Conservation (phyloP, 768 basidiomycete genomes). For the Hydnum rufescens region DNA sequence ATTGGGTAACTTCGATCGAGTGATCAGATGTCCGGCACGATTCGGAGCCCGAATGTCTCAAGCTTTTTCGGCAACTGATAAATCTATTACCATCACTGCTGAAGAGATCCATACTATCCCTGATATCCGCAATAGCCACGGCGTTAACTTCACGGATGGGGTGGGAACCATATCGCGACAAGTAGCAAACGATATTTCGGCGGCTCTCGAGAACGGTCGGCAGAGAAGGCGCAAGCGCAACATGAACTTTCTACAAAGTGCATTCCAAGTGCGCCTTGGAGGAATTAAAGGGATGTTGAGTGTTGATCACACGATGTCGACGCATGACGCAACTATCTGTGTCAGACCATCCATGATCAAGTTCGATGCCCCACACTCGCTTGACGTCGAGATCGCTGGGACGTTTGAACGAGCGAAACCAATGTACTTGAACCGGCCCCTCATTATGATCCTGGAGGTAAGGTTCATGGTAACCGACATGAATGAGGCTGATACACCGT, state of each 20-base stretch:
- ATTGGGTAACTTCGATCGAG: constrained; percentile 30
- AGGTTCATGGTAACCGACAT: too few species aligned
- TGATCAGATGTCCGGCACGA: constrained; percentile 44
- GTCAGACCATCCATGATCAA: constrained; percentile 49
- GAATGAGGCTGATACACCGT: constrained; percentile 11
- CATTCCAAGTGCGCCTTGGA: constrained; percentile 20
- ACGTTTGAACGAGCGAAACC: constrained; percentile 37
- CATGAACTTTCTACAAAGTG: constrained; percentile 24
- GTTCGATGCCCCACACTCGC: constrained; percentile 31
- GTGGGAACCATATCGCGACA: constrained; percentile 42
- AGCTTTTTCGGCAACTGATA: constrained; percentile 57
- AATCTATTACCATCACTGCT: constrained; percentile 26
- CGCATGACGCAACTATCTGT: constrained; percentile 27
- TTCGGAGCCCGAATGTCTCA: constrained; percentile 55
- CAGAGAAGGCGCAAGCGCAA: constrained; percentile 21
- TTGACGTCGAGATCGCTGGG: constrained; percentile 39
- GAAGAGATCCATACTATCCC: constrained; percentile 23
- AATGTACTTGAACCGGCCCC: constrained; percentile 19
- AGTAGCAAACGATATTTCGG: constrained; percentile 30
- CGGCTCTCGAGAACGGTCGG: constrained; percentile 17
- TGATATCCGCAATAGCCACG: constrained; percentile 36
- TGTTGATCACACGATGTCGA: constrained; percentile 30
- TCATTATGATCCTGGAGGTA: constrained; percentile 51
- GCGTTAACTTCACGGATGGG: constrained; percentile 47
- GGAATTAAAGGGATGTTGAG: constrained; percentile 28